A percentile compares a stretch with the other conserved stretches of the same genome.
Conservation (phyloP, 176 grass and related monocot genomes). For the Cocos nucifera region DNA sequence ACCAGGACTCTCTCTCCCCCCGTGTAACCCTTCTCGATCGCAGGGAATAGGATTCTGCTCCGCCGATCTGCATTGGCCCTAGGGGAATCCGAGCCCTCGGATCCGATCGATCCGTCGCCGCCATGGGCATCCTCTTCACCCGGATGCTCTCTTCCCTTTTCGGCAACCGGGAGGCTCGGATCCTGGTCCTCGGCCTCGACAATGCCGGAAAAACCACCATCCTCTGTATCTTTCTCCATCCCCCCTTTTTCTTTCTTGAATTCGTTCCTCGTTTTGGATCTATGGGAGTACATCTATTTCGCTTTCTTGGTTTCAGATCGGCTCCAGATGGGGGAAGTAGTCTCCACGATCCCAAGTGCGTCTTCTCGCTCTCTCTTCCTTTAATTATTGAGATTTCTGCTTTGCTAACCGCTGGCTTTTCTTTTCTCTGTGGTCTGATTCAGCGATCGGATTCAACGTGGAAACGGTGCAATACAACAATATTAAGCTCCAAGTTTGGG, state of each 20-base stretch:
- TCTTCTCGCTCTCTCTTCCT: not conserved
- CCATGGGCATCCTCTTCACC: constrained; percentile 98
- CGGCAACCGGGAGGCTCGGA: constrained; percentile 91
- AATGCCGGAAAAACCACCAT: constrained; percentile 99
- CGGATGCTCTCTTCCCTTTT: constrained; percentile 97
- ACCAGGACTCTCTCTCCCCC: no score
- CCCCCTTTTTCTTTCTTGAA: not conserved
- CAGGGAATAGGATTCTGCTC: no score
- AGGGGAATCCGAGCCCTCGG: no score
- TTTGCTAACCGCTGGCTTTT: not conserved
- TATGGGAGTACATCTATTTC: not conserved
- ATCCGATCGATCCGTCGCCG: constrained; percentile 1
- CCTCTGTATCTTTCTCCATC: constrained; percentile 38
- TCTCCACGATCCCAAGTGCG: constrained; percentile 13
- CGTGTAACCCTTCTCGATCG: no score
- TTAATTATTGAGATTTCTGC: not conserved
- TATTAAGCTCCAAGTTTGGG: constrained; percentile 14
- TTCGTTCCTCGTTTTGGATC: not conserved
- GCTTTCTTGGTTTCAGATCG: constrained; percentile 45
- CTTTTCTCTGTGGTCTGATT: constrained; percentile 1
- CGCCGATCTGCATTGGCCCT: no score
- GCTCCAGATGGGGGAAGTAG: constrained; percentile 28
- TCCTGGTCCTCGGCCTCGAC: constrained; percentile 93
- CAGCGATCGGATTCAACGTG: constrained; percentile 14
- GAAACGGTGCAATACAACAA: constrained; percentile 13